These are phyloP conservation scores for Didymella arachidicola DNA, from an alignment of 2,329 filamentous ascomycete species.

Conservation along the genomic window DNA sequence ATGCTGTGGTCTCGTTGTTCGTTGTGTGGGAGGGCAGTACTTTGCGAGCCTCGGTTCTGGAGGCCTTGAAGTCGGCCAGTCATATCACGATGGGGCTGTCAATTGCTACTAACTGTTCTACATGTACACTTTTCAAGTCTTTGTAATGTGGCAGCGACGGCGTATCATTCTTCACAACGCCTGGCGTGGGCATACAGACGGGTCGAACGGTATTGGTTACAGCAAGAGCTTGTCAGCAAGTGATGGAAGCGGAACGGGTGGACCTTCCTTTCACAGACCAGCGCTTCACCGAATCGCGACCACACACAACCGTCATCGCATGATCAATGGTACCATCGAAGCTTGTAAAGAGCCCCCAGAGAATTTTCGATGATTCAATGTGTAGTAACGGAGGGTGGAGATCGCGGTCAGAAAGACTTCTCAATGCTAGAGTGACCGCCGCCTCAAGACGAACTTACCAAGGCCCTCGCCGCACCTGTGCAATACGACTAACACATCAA, in stretches of 20 bases:
- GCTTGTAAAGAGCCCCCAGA: too few relatives aligned
- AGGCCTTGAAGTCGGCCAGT: constrained; percentile 2
- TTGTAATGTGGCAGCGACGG: background rate
- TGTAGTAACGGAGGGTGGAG: too few relatives aligned
- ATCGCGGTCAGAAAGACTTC: too few relatives aligned
- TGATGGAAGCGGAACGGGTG: background rate
- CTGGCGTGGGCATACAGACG: background rate
- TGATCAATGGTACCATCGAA: background rate
- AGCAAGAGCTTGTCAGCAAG: background rate
- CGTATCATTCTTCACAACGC: background rate
- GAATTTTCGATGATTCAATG: too few relatives aligned
- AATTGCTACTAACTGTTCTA: background rate
- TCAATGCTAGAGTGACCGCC: too few relatives aligned
- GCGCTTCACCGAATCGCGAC: background rate
- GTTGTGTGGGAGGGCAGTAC: background rate
- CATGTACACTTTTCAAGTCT: background rate
- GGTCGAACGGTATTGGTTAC: background rate
- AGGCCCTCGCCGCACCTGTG: too few relatives aligned
- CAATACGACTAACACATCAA: too few relatives aligned
- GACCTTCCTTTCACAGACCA: background rate
- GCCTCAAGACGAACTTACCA: too few relatives aligned
- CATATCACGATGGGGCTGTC: background rate
- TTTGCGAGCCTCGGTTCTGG: constrained; percentile 10
- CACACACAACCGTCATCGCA: background rate
- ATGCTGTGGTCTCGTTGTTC: background rate